These are phyloP conservation scores for Botrytis paeoniae DNA, from an alignment of 2,329 filamentous ascomycete genomes.

Conservation along the genomic window DNA sequence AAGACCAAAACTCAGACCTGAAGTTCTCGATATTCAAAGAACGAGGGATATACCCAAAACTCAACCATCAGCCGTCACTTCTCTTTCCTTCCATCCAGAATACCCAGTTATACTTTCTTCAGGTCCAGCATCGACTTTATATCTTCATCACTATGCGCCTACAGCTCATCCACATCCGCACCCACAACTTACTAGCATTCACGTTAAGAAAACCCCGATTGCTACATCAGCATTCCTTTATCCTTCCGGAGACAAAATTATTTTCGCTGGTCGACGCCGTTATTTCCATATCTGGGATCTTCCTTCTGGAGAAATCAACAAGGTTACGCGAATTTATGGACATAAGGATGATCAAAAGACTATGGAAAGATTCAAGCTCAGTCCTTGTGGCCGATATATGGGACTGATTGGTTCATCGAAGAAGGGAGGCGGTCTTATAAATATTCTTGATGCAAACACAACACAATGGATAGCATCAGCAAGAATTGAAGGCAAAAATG, in stretches of 20 bases:
- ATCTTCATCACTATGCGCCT: constrained; percentile 83
- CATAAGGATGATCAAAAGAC: constrained; percentile 78
- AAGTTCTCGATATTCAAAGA: constrained; percentile 86
- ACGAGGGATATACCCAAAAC: constrained; percentile 78
- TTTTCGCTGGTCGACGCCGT: constrained; percentile 81
- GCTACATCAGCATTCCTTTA: constrained; percentile 77
- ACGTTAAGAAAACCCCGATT: constrained; percentile 80
- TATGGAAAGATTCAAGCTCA: constrained; percentile 88
- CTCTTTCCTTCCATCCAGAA: constrained; percentile 83
- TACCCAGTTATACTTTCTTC: constrained; percentile 88
- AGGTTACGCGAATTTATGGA: constrained; percentile 72
- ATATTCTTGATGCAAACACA: constrained; percentile 74
- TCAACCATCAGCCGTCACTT: constrained; percentile 76
- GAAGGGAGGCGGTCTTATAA: constrained; percentile 86
- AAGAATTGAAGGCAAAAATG: constrained; percentile 75
- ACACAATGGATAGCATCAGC: constrained; percentile 86
- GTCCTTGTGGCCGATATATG: constrained; percentile 82
- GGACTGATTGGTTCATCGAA: constrained; percentile 74
- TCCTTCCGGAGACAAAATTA: constrained; percentile 71
- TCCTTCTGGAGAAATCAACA: constrained; percentile 74
- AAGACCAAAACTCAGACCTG: constrained; percentile 73
- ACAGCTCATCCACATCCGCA: constrained; percentile 74
- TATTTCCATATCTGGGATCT: constrained; percentile 97
- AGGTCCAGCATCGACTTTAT: constrained; percentile 79
- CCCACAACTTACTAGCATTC: constrained; percentile 84